Base-by-base conservation (phyloP, 768 basidiomycete species). In the Panellus pusillus region DNA sequence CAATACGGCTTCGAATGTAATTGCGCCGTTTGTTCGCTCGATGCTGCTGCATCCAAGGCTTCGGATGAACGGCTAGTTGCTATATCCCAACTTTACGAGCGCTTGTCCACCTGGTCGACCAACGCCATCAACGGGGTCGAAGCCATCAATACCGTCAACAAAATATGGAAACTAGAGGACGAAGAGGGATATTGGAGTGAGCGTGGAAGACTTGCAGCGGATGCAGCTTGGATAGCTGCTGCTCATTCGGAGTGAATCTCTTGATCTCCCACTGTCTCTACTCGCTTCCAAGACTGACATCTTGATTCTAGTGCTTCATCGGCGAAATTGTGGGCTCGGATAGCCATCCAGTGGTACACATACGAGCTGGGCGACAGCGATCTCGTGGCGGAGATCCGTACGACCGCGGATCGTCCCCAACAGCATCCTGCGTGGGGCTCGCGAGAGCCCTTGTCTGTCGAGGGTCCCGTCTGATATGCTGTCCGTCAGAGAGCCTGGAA, bases 161-260 rank as follows among this genome's bases (percentile, higher is more conserved):
- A 72, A 47, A 84, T 86, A 19, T 87, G 84, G 85, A 55, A 68
- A 9, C 51, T 84, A 7, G 84, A 79, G 29, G 78, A 82, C 32
- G 74, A 79, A 58, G 86, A 87, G 68, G 82, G 81, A 0, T 87
- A 87, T 61, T 78, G 75, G 74, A 85, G 83, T 62, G 85, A 83
- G 68, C 72, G 84, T 36, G 86, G 85, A 9, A 70, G 76, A 57
- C 70, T 87, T 3, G 84, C 85, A 7, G 79, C 80, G 20, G 85
- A 87, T 63, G 82, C 79, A 9, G 74, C 74, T 6, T 79, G 73
- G 70, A 76, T 87, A 17, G 82, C 84, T 8, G 81, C 80, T 13
- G 72, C 83, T 5, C 84, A 86, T 70, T 78, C 75, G 6, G 83
- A 86, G 84, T 86, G 64, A 31, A 15, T 27, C 35, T 35, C 15